Base-by-base conservation (phyloP, 2,329 filamentous ascomycete species). In the Penicillium thymicola region DNA sequence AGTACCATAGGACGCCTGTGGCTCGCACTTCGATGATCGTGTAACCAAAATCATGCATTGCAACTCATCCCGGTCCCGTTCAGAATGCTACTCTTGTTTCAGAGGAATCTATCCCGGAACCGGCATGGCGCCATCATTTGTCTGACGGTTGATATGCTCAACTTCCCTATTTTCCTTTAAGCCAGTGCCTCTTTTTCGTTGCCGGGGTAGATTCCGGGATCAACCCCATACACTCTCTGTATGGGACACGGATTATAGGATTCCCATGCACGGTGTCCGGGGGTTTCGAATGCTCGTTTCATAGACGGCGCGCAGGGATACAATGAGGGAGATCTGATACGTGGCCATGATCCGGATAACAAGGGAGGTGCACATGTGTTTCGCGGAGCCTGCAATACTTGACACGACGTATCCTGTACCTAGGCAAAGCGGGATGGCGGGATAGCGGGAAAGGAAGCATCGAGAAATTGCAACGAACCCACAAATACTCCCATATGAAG, bases 1-100 rank as follows among this genome's bases (percentile, higher is more conserved):
- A 52, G 43, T 57, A 43, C 40, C 40, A 45, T 41, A 46, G 54
- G 41, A 41, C 6, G 8, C 16, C 13, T 18, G 50, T 57, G 43
- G 53, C 44, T 64, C 60, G 55, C 45, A 48, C 49, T 3, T 46
- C 41, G 41, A 49, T 58, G 50, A 57, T 42, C 23, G 54, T 60
- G 56, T 58, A 59, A 62, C 61, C 47, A 34, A 5, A 53, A 37
- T 47, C 42, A 40, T 43, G 37, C 21, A 51, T 44, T 52, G 34
- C 40, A 50, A 54, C 38, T 28, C 32, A 25, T 54, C 28, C 45
- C 47, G 16, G 62, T 49, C 50, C 49, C 27, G 28, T 54, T 64
- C 32, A 8, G 3, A 58, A 63, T 64, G 44, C 57, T 55, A 40
- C 41, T 23, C 23, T 13, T 60, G 49, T 45, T 59, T 50, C 38